These are phyloP conservation scores for Termitomyces sp. DNA, from an alignment of 768 basidiomycete genomes.

Conservation along the genomic window DNA sequence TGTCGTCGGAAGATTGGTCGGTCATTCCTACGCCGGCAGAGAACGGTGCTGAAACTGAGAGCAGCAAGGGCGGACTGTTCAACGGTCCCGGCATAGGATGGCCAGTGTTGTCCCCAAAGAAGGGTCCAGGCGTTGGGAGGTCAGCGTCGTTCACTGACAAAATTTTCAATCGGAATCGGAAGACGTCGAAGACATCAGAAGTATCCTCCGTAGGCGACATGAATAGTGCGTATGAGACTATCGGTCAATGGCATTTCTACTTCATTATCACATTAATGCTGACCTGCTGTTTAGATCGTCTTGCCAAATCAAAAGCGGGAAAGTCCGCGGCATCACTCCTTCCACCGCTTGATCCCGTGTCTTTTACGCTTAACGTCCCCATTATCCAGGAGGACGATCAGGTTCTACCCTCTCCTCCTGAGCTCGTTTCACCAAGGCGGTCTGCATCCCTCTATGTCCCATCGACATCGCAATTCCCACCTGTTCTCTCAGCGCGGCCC, in stretches of 20 bases:
- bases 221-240: conserved; percentile 23
- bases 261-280: not conserved
- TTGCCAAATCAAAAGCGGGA: conserved; percentile 12
- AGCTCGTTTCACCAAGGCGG: conserved; percentile 13
- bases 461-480: conserved; percentile 13
- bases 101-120: conserved; percentile 50
- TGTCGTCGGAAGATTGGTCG: conserved; percentile 66
- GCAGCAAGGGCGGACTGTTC: not conserved
- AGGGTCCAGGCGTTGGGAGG: conserved; percentile 36
- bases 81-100: conserved; percentile 33
- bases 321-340: conserved; percentile 14
- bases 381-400: conserved; percentile 3
- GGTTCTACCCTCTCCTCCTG: conserved; percentile 12
- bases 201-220: conserved; percentile 26
- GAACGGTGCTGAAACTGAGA: conserved; percentile 16
- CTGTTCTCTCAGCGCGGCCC: conserved; percentile 12
- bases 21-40: conserved; percentile 56
- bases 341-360: conserved; percentile 18
- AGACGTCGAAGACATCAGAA: conserved; percentile 50
- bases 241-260: conserved; percentile 29
- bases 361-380: conserved; percentile 15
- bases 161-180: conserved; percentile 48
- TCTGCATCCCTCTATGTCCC: conserved; percentile 15
- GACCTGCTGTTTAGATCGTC: conserved; percentile 7
- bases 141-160: conserved; percentile 58